These are phyloP conservation scores for Wallacemonas sp. DNA, from an alignment of 208 protist genomes.

Conservation along the genomic window DNA sequence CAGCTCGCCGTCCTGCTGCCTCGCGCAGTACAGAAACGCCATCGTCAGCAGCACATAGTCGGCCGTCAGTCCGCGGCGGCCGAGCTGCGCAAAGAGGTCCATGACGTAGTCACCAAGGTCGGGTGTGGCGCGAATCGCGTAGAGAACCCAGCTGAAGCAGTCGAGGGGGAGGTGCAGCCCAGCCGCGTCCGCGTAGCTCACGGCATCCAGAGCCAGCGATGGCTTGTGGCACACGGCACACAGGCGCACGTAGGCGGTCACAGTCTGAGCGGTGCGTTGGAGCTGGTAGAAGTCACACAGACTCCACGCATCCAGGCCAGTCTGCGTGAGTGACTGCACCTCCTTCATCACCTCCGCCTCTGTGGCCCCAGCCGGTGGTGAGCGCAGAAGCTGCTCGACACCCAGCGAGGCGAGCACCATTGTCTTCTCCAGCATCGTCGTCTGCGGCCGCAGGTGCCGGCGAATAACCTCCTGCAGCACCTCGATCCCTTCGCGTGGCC, in stretches of 20 bases:
- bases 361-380: neutral
- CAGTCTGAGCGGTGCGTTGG: slow-evolving; percentile 38
- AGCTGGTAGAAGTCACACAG: slow-evolving; percentile 90
- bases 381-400: slow-evolving; percentile 34
- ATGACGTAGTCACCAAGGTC: slow-evolving; percentile 81
- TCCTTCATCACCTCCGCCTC: neutral
- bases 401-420: slow-evolving; percentile 70
- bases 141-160: slow-evolving; percentile 82
- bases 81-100: slow-evolving; percentile 70
- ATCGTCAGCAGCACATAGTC: slow-evolving; percentile 84
- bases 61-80: slow-evolving; percentile 65
- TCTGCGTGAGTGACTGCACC: slow-evolving; percentile 25
- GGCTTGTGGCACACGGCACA: slow-evolving; percentile 47
- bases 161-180: slow-evolving; percentile 55
- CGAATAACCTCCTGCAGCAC: slow-evolving; percentile 75
- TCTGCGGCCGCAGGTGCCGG: slow-evolving; percentile 60
- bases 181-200: slow-evolving; percentile 65
- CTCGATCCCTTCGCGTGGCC: slow-evolving; percentile 52
- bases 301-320: slow-evolving; percentile 81
- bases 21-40: slow-evolving; percentile 75
- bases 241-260: slow-evolving; percentile 83
- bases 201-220: slow-evolving; percentile 62
- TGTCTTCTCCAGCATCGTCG: slow-evolving; percentile 71
- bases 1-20: slow-evolving; percentile 77
- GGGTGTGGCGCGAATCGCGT: slow-evolving; percentile 62